Evolutionary conservation across 345 rosid species (phyloP).

Genomic region (Anacardium occidentale): DNA sequence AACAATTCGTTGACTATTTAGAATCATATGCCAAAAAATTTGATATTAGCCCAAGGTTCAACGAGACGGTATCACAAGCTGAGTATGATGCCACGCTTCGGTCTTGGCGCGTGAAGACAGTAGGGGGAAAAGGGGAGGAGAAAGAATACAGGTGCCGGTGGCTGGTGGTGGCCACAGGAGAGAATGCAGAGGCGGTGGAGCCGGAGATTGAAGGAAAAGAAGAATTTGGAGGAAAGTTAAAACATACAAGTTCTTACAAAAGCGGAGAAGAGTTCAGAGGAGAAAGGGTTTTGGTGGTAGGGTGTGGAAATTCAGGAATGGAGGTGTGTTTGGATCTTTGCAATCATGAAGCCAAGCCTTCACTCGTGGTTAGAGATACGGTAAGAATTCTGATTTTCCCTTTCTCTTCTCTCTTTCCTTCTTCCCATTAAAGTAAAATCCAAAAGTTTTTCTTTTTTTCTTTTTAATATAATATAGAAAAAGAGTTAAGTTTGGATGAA

Average conservation of each 20-base stretch:
- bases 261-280: conserved; percentile 66
- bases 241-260: conserved; percentile 67
- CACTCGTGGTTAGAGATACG: conserved; percentile 82
- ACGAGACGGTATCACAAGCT: conserved; percentile 49
- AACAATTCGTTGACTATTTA: conserved; percentile 65
- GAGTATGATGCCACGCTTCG: conserved; percentile 44
- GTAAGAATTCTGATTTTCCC: conserved; percentile 38
- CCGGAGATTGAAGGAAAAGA: conserved; percentile 72
- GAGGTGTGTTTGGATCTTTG: conserved; percentile 97
- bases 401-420: background rate
- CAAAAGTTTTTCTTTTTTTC: background rate
- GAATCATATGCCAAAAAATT: conserved; percentile 46
- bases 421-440: conserved; percentile 1
- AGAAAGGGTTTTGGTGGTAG: conserved; percentile 79
- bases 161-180: conserved; percentile 91
- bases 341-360: conserved; percentile 67
- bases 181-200: conserved; percentile 81
- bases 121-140: conserved; percentile 28
- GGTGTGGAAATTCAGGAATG: conserved; percentile 98
- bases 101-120: conserved; percentile 58
- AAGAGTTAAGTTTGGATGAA: background rate
- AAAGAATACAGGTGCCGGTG: conserved; percentile 60
- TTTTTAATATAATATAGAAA: conserved; percentile 8
- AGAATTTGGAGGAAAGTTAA: conserved; percentile 50
- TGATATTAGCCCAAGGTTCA: conserved; percentile 51